These are phyloP conservation scores for Ceratobasidium theobromae DNA, from an alignment of 1,284 basidiomycete species.

Conservation along the genomic window DNA sequence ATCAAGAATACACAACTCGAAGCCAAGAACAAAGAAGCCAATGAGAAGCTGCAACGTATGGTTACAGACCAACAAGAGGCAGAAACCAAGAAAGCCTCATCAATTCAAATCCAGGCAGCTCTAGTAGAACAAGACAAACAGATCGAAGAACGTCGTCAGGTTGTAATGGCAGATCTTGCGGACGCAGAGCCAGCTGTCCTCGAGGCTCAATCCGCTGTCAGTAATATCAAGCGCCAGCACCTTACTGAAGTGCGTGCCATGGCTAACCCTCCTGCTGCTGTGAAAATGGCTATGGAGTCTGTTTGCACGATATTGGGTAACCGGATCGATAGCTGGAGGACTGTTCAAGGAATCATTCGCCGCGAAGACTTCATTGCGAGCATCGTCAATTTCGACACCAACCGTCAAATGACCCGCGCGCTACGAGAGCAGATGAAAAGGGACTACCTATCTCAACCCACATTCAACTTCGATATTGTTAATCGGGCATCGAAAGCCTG, in stretches of 20 bases:
- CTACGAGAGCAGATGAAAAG: constrained; percentile 91
- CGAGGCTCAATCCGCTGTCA: constrained; percentile 93
- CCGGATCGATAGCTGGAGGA: constrained; percentile 95
- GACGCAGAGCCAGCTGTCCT: constrained; percentile 97
- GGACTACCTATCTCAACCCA: constrained; percentile 89
- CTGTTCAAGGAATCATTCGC: constrained; percentile 95
- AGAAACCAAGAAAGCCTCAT: constrained; percentile 96
- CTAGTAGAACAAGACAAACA: constrained; percentile 88
- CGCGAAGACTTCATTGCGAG: constrained; percentile 96
- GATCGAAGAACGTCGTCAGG: constrained; percentile 83
- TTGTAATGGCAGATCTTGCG: constrained; percentile 94
- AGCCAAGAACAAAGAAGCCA: constrained; percentile 92
- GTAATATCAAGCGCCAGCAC: constrained; percentile 96
- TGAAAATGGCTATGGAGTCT: constrained; percentile 98
- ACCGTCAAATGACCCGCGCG: constrained; percentile 82
- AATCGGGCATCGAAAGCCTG: constrained; percentile 96
- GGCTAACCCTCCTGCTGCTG: constrained; percentile 97
- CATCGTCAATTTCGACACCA: constrained; percentile 97
- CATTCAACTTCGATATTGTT: constrained; percentile 95
- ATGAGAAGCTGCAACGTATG: constrained; percentile 97
- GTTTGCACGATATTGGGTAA: constrained; percentile 98
- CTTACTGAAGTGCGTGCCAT: constrained; percentile 97
- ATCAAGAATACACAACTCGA: constrained; percentile 91
- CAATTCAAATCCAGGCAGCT: constrained; percentile 93
- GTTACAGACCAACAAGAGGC: constrained; percentile 98